These are phyloP conservation scores for Escallonia herrerae DNA, from an alignment of 129 eudicot genomes.

Conservation along the genomic window DNA sequence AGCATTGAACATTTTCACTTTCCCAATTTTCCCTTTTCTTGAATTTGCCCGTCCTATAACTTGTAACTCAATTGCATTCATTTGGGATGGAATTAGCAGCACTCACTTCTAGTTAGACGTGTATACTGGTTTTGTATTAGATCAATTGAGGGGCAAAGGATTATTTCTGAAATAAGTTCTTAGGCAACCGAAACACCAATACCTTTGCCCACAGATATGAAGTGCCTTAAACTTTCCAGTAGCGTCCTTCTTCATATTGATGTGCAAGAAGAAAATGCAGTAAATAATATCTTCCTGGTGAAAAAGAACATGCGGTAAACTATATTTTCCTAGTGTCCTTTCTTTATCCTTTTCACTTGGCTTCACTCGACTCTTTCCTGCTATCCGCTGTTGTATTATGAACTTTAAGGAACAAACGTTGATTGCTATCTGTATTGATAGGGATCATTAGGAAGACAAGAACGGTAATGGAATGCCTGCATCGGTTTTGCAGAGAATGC, in stretches of 20 bases:
- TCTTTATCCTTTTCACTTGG: background rate
- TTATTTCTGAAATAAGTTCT: too few species aligned
- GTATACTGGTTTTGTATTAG: too few species aligned
- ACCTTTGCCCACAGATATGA: background rate
- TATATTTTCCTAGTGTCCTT: background rate
- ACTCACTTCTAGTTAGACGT: too few species aligned
- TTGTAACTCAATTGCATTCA: too few species aligned
- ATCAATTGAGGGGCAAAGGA: too few species aligned
- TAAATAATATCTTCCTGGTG: background rate
- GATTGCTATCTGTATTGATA: constrained; percentile 16
- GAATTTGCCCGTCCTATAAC: too few species aligned
- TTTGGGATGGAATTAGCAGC: too few species aligned
- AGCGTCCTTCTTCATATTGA: background rate
- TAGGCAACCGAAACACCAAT: too few species aligned
- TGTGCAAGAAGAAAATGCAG: background rate
- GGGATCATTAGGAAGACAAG: constrained; percentile 92
- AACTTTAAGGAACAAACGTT: background rate
- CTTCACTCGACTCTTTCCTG: background rate
- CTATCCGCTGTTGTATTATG: background rate
- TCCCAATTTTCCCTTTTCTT: too few species aligned
- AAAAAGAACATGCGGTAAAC: background rate
- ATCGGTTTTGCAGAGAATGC: constrained; percentile 98
- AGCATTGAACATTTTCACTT: too few species aligned
- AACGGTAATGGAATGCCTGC: constrained; percentile 96
- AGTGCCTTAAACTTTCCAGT: background rate